Evolutionary conservation across 2,329 filamentous ascomycete species (phyloP).

Genomic region (Phyllosticta ampelicida): DNA sequence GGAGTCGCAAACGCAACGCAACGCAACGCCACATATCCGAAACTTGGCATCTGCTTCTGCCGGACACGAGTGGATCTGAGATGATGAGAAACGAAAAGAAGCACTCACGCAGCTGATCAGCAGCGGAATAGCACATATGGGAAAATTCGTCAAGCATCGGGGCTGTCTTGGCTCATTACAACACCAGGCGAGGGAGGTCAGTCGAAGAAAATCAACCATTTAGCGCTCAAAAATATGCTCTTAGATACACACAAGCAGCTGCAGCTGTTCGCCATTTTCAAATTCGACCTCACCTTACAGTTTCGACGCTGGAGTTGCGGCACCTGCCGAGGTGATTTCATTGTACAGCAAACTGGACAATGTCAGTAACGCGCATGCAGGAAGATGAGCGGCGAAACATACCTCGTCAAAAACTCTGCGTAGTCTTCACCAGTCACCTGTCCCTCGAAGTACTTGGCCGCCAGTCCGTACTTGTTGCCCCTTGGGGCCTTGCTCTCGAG

Average conservation of each 20-base stretch:
- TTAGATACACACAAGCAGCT: background rate
- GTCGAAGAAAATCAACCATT: background rate
- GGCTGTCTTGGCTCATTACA: background rate
- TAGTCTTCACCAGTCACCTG: conserved; percentile 98
- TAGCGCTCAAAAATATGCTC: conserved; percentile 4
- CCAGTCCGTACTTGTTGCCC: conserved; percentile 86
- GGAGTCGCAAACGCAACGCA: background rate
- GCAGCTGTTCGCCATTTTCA: background rate
- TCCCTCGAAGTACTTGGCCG: conserved; percentile 80
- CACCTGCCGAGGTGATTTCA: conserved; percentile 49
- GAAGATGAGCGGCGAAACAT: conserved; percentile 29
- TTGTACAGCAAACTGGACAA: conserved; percentile 64
- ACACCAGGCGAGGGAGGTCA: background rate
- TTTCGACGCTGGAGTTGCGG: conserved; percentile 8
- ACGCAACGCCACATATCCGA: background rate
- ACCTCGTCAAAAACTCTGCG: conserved; percentile 87
- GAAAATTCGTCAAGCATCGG: background rate
- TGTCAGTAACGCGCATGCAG: conserved; percentile 13
- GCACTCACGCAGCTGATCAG: background rate
- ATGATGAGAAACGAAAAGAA: background rate
- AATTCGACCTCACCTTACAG: background rate
- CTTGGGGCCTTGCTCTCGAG: conserved; percentile 64
- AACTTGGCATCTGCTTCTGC: background rate
- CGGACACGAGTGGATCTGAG: background rate
- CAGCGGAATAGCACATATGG: background rate